These are phyloP conservation scores for Aciculosporium take DNA, from an alignment of 2,329 filamentous ascomycete species.

Conservation along the genomic window DNA sequence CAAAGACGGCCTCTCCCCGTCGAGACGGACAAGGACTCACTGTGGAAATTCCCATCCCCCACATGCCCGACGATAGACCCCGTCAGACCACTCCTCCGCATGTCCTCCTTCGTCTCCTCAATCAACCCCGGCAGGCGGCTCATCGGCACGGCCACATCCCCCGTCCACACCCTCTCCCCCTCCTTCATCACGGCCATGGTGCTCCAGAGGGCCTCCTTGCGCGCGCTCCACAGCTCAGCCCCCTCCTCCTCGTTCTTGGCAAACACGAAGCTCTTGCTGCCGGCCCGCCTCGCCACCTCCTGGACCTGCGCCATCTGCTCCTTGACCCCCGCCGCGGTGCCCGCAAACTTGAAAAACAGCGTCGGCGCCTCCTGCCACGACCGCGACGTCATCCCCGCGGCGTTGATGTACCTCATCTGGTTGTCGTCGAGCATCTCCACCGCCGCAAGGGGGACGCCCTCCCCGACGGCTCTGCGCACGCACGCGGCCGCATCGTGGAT, in stretches of 20 bases:
- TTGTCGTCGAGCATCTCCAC: slow-evolving; percentile 86
- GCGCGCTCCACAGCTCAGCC: slow-evolving; percentile 65
- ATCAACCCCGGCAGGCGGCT: slow-evolving; percentile 60
- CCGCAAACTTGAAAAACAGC: slow-evolving; percentile 73
- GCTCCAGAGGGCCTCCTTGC: slow-evolving; percentile 75
- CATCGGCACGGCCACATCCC: slow-evolving; percentile 74
- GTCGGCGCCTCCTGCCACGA: slow-evolving; percentile 61
- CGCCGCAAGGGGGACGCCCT: slow-evolving; percentile 76
- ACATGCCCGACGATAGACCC: slow-evolving; percentile 54
- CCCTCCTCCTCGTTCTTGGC: slow-evolving; percentile 56
- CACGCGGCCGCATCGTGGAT: slow-evolving; percentile 64
- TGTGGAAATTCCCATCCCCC: slow-evolving; percentile 68
- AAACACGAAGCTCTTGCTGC: slow-evolving; percentile 62
- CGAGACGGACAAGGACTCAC: slow-evolving; percentile 17
- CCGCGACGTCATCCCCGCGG: slow-evolving; percentile 49
- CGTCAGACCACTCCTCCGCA: slow-evolving; percentile 28
- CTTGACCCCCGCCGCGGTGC: slow-evolving; percentile 55
- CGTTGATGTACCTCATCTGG: slow-evolving; percentile 63
- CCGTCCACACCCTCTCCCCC: slow-evolving; percentile 69
- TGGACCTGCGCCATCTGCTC: slow-evolving; percentile 62
- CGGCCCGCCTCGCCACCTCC: slow-evolving; percentile 43
- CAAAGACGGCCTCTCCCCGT: neutral
- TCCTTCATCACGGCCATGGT: slow-evolving; percentile 52
- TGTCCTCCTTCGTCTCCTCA: slow-evolving; percentile 48
- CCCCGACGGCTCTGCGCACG: slow-evolving; percentile 64